Base-by-base conservation (phyloP, 1,139 yeast species). In the Saccharomyces uvarum region DNA sequence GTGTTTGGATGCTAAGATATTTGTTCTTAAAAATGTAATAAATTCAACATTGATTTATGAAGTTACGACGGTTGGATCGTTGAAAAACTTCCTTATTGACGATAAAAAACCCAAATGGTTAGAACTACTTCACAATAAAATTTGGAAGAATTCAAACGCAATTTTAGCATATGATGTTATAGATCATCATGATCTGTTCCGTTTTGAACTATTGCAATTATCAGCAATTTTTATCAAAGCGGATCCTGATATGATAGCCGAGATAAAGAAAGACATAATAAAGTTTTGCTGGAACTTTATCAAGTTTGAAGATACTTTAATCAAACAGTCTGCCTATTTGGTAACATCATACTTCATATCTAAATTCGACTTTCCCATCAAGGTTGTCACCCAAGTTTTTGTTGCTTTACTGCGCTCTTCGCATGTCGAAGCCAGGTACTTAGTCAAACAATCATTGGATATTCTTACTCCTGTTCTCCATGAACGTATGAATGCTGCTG, bases 221-320 rank as follows among this genome's bases (percentile, higher is more conserved):
- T 86, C 98, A 0, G 84, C 97, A 0, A 73, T 87, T 52, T 72
- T 93, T 49, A 81, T 91, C 47, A 85, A 84, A 64, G 79, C 83
- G 72, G 85, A 89, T 1, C 82, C 96, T 0, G 70, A 74, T 0
- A 70, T 77, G 24, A 77, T 89, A 16, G 74, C 79, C 7, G 85
- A 81, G n/a, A 79, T 82, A 60, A 79, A 90, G 50, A 93, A 90
- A 65, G 97, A 90, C 63, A 82, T 93, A 49, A 88, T 93, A 70
- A 90, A 89, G 68, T 93, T 91, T 73, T 88, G 93, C 61, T 95
- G 99, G 99, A 88, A 88, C 62, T 88, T 85, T 65, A 86, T 93
- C 65, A 89, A 89, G 63, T 73, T 91, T 49, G 98, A 91, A 61
- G 99, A 95, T 66, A 81, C 84, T 56, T 82, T 90, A 53, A 84